Evolutionary conservation across 495 filamentous ascomycete genomes (phyloP), one percentile per base, ranked within the genome.

Genomic region (Talaromyces trachyspermus): DNA sequence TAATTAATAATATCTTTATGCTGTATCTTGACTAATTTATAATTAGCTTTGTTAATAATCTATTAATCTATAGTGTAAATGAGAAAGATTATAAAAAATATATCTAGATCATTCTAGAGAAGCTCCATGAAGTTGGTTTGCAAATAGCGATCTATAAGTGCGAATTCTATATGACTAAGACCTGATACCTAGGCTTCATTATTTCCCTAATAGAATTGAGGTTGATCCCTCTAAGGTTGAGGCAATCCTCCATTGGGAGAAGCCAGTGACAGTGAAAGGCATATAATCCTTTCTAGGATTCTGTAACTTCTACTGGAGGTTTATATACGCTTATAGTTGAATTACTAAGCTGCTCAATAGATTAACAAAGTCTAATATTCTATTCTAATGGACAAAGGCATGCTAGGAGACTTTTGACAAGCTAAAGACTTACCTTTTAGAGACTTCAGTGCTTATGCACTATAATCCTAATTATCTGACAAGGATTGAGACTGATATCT

Each of bases 381-480:
- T 17, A 19, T 58, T 58, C 27, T 17, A 27, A 11, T 54, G 36
- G 41, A 44, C 84, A 27, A 75, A 86, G 32, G 78, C 84, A 20
- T 71, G 82, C 46, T 83, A 89, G 55, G 66, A 66, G 42, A 42
- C 25, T 0, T 83, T 85, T 48, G 78, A 87, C 39, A 72, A 50
- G 18, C 27, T 60, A 22, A 57, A 61, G 37, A n/a, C n/a, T n/a
- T n/a, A n/a, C n/a, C n/a, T n/a, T n/a, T n/a, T n/a, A n/a, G n/a
- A n/a, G n/a, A n/a, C n/a, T 5, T 46, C 46, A 0, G 50, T 57
- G 5, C 20, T 57, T 0, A 14, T 15, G 6, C 41, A 33, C 5
- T 55, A 45, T 12, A 15, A 57, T 19, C 48, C 48, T 9, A 36
- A 58, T 12, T 7, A n/a, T 14, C 26, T 2, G 11, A 48, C 39